These are phyloP conservation scores for Psilocybe sp. DNA, from an alignment of 768 basidiomycete species.

Conservation along the genomic window DNA sequence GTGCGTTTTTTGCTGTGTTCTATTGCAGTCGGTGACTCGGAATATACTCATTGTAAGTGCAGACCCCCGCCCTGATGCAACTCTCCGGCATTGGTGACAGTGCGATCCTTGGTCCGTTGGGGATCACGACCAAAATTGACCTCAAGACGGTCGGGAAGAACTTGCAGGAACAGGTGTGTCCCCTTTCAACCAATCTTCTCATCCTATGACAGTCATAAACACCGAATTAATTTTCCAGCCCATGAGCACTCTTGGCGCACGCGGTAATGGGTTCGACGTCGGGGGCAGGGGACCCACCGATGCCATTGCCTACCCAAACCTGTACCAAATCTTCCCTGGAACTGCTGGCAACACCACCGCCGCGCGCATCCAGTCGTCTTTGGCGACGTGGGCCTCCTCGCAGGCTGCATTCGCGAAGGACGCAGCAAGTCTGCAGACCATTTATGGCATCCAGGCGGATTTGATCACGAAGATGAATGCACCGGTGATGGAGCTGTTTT, in stretches of 20 bases:
- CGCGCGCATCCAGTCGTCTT: constrained; percentile 32
- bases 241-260: constrained; percentile 40
- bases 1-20: constrained; percentile 14
- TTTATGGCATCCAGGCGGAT: constrained; percentile 44
- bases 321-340: constrained; percentile 42
- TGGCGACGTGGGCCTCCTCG: constrained; percentile 40
- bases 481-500: constrained; percentile 47
- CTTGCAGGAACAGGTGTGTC: constrained; percentile 49
- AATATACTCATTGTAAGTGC: not conserved
- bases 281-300: constrained; percentile 46
- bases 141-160: constrained; percentile 53
- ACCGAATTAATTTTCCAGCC: constrained; percentile 23
- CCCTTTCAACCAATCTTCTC: too few relatives aligned
- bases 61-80: constrained; percentile 48
- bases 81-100: constrained; percentile 58
- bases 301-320: constrained; percentile 49
- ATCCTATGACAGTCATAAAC: too few relatives aligned
- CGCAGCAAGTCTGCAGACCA: constrained; percentile 37
- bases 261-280: constrained; percentile 34
- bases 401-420: constrained; percentile 38
- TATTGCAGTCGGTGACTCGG: not conserved
- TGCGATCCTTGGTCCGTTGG: constrained; percentile 38
- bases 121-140: constrained; percentile 43
- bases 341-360: constrained; percentile 27
- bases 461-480: constrained; percentile 46